These are phyloP conservation scores for Camelina sativa DNA, from an alignment of 345 rosid genomes.

Conservation along the genomic window DNA sequence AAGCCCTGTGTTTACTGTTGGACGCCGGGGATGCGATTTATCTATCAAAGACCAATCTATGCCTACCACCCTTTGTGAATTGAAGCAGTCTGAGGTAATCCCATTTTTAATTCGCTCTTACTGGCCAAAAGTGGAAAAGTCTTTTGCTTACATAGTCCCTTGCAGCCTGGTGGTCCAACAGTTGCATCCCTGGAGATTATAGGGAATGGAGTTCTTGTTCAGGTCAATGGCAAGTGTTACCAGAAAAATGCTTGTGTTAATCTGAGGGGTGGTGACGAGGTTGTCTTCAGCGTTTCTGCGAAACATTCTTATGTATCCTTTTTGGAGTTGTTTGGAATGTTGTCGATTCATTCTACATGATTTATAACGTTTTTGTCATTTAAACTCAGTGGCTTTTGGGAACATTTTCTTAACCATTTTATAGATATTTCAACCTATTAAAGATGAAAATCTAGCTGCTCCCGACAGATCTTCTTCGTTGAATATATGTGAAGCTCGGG, in stretches of 20 bases:
- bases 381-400: slow-evolving; percentile 5
- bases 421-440: slow-evolving; percentile 90
- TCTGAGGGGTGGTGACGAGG: slow-evolving; percentile 89
- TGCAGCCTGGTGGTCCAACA: slow-evolving; percentile 70
- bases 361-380: background rate
- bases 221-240: slow-evolving; percentile 73
- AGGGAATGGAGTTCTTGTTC: slow-evolving; percentile 85
- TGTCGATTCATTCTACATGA: slow-evolving; percentile 22
- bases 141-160: slow-evolving; percentile 39
- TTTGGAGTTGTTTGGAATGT: slow-evolving; percentile 2
- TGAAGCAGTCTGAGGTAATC: slow-evolving; percentile 79
- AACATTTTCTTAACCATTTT: slow-evolving; percentile 54
- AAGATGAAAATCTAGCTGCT: slow-evolving; percentile 63
- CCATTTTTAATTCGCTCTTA: slow-evolving; percentile 9
- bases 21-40: slow-evolving; percentile 78
- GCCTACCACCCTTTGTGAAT: slow-evolving; percentile 70
- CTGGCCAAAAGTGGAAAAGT: background rate
- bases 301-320: slow-evolving; percentile 99
- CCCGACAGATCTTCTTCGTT: slow-evolving; percentile 66
- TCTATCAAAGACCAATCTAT: slow-evolving; percentile 66
- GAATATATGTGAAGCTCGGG: slow-evolving; percentile 77
- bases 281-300: slow-evolving; percentile 68
- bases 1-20: slow-evolving; percentile 70
- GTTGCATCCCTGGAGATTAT: slow-evolving; percentile 69
- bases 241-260: slow-evolving; percentile 54